These are phyloP conservation scores for Fraxinus cuspidata DNA, from an alignment of 257 asterid species.

Conservation along the genomic window DNA sequence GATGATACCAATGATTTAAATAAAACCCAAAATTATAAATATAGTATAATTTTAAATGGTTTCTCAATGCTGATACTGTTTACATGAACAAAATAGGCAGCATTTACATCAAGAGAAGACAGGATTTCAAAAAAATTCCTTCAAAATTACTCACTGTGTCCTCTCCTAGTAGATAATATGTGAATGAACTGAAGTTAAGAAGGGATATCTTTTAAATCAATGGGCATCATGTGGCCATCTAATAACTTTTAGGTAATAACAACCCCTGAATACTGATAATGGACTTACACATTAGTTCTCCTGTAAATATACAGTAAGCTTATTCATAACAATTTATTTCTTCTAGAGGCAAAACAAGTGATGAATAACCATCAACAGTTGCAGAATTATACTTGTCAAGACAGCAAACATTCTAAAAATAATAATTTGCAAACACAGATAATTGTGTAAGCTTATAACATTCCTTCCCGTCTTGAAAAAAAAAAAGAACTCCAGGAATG, in stretches of 20 bases:
- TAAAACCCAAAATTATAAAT: not conserved
- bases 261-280: not conserved
- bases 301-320: not conserved
- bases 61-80: not conserved
- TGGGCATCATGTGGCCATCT: not conserved
- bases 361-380: not conserved
- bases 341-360: not conserved
- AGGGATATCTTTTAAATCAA: not conserved
- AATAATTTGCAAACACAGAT: not conserved
- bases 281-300: not conserved
- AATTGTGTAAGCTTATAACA: not conserved
- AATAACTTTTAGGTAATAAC: not conserved
- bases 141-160: not conserved
- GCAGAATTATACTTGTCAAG: not conserved
- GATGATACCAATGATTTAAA: not conserved
- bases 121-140: not conserved
- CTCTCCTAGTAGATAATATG: not conserved
- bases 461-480: not conserved
- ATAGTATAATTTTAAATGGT: not conserved
- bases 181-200: not conserved
- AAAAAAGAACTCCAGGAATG: not conserved
- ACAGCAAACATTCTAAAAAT: not conserved
- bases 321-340: not conserved
- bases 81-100: not conserved
- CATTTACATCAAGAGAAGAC: not conserved